A percentile compares a stretch with the other conserved stretches of the same genome.
These are phyloP conservation scores for Monosporascus cannonballus DNA, from an alignment of 2,329 filamentous ascomycete genomes.

Conservation along the genomic window DNA sequence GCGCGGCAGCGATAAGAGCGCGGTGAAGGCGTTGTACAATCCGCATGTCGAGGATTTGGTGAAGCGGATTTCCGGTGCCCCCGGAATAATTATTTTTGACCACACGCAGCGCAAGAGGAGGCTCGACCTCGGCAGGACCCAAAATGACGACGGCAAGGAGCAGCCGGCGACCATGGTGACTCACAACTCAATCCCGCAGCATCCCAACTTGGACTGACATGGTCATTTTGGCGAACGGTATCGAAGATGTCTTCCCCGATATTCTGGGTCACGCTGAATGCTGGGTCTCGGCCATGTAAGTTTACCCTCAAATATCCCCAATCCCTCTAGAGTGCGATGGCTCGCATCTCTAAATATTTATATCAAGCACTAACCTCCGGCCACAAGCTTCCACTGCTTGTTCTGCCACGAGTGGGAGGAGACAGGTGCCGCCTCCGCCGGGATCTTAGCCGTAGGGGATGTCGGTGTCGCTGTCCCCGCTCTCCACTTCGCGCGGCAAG, in stretches of 20 bases:
- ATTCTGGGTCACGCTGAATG: slow-evolving; percentile 11
- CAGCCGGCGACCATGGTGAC: slow-evolving; percentile 8
- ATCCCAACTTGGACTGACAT: not conserved
- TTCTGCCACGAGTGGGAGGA: no score
- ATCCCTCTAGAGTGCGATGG: not conserved
- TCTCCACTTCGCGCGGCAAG: no score
- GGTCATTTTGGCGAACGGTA: slow-evolving; percentile 8
- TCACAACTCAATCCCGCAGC: not conserved
- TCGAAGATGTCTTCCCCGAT: slow-evolving; percentile 9
- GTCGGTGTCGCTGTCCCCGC: no score
- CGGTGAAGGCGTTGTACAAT: slow-evolving; percentile 1
- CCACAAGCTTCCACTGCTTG: slow-evolving; percentile 7
- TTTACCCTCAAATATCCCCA: not conserved
- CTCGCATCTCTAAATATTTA: not conserved
- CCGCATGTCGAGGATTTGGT: slow-evolving; percentile 4
- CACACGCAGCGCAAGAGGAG: slow-evolving; percentile 6
- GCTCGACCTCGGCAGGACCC: not conserved
- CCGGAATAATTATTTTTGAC: slow-evolving; percentile 7
- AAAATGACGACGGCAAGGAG: slow-evolving; percentile 6
- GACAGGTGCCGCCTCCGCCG: no score
- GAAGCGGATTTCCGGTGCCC: slow-evolving; percentile 3
- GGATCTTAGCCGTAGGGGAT: no score
- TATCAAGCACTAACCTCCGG: not conserved
- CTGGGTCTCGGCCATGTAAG: slow-evolving; percentile 11
- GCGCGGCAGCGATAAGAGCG: no score